Base-by-base conservation (phyloP, 164 flowering plant genomes). In the Vitis amurensis region DNA sequence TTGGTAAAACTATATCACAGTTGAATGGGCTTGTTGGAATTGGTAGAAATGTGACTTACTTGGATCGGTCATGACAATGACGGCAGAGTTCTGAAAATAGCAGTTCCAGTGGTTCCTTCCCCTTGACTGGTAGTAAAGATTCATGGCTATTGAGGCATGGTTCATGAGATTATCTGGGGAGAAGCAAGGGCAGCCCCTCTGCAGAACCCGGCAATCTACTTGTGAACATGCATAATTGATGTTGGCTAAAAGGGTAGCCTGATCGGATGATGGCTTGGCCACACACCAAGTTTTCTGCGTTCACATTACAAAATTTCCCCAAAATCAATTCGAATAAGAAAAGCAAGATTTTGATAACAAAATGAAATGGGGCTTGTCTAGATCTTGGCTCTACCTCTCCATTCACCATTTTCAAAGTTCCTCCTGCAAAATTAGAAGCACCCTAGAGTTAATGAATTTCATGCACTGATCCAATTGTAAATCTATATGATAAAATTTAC, bases 71-170 rank as follows among this genome's bases (percentile, higher is more conserved):
- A 59, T 4, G 64, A 75, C 80, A 53, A 89, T 64, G 62, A 93
- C 86, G 51, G 72, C 98, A 50, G 95, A 86, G 64, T 73, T 71
- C 51, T 67, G 74, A 79, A 91, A 93, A 69, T 87, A 67, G 64
- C 98, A 91, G 68, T 88, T 90, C 92, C 90, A 89, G 1, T 59
- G 67, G 81, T 87, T 82, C 67, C 89, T 81, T 19, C 97, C 97
- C 12, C 31, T 76, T 37, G 85, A 47, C 47, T 88, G 89, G 81
- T 87, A 94, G 73, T 89, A 94, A 14, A 92, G 87, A 62, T 92
- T 94, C 97, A 94, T 94, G 83, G 83, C 93, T 9, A 94, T 55
- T 2, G 98, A 91, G 59, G 97, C 98, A 78, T 86, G 97, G 81
- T 80, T 88, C 2, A 90, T 79, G 60, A 86, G 85, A 72, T 68